phyloP scores from a whole-genome alignment of 139 green algal species.

The Klebsormidium nitens region DNA sequence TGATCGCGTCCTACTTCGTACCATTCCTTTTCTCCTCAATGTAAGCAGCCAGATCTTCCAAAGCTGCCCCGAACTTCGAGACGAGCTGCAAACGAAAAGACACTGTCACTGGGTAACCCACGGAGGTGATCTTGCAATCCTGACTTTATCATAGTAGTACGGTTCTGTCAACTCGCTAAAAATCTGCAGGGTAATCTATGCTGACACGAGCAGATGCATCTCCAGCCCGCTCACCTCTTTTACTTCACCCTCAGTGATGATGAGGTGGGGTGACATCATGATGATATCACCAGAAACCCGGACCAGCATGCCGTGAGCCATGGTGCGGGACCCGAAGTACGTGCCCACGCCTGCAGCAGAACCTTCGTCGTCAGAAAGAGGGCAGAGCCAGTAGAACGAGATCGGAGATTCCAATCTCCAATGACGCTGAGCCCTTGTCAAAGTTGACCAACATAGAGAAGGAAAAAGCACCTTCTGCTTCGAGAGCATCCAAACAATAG shows the following conservation, averaged over 20 bases:
- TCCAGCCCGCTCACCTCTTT: constrained; percentile 5
- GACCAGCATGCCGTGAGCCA: constrained; percentile 22
- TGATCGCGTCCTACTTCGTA: too few species aligned
- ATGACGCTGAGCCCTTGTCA: neutral
- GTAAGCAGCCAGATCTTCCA: too few species aligned
- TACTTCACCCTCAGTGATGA: constrained; percentile 36
- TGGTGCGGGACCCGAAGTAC: neutral
- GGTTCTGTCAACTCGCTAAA: too few species aligned
- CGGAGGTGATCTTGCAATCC: too few species aligned
- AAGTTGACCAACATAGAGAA: neutral
- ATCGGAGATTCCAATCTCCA: neutral
- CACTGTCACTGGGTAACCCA: too few species aligned
- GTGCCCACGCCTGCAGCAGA: neutral
- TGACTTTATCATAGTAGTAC: too few species aligned
- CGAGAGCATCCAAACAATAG: too few species aligned
- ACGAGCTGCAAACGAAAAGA: too few species aligned
- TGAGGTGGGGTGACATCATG: constrained; percentile 35
- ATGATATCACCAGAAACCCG: constrained; percentile 35
- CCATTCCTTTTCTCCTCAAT: too few species aligned
- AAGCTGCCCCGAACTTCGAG: too few species aligned
- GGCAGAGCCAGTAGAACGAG: neutral
- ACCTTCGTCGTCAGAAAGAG: neutral
- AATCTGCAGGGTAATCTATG: too few species aligned
- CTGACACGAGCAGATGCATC: too few species aligned
- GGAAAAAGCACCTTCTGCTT: neutral